Conservation (phyloP, 441 rosid genomes). For the Kokia cookei region DNA sequence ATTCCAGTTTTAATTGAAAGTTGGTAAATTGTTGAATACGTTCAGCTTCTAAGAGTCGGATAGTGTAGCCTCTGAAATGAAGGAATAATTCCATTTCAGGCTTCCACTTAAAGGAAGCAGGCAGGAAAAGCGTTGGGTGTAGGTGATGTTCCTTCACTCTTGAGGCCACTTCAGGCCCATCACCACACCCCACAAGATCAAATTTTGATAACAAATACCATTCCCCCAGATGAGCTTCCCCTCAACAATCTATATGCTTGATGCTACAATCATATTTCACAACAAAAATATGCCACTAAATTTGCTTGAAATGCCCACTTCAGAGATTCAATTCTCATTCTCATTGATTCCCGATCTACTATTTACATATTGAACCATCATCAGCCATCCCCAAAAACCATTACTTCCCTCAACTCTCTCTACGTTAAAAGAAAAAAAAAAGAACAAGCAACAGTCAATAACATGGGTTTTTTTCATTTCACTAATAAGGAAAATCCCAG, state of each 20-base stretch:
- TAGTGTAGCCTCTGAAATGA: background rate
- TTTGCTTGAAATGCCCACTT: background rate
- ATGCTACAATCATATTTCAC: too few species aligned
- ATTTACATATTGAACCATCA: slow-evolving; percentile 1
- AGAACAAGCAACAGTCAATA: background rate
- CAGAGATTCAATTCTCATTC: background rate
- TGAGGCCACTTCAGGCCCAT: background rate
- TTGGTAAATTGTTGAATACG: too few species aligned
- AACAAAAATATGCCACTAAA: too few species aligned
- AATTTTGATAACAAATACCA: background rate
- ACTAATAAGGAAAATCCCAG: background rate
- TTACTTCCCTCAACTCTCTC: background rate
- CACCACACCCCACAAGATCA: background rate
- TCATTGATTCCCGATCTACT: slow-evolving; percentile 5
- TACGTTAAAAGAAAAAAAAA: background rate
- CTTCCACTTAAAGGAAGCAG: background rate
- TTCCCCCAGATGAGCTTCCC: background rate
- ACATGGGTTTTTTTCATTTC: background rate
- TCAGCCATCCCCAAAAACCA: background rate
- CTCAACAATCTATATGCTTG: background rate
- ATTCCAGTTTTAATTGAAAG: background rate
- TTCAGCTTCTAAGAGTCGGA: background rate
- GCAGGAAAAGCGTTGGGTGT: background rate
- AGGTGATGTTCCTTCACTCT: background rate
- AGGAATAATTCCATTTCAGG: background rate